A percentile compares a stretch with the other conserved stretches of the same genome.
These are phyloP conservation scores for Ascochyta viciae-villosae DNA, from an alignment of 2,329 filamentous ascomycete genomes.

Conservation along the genomic window DNA sequence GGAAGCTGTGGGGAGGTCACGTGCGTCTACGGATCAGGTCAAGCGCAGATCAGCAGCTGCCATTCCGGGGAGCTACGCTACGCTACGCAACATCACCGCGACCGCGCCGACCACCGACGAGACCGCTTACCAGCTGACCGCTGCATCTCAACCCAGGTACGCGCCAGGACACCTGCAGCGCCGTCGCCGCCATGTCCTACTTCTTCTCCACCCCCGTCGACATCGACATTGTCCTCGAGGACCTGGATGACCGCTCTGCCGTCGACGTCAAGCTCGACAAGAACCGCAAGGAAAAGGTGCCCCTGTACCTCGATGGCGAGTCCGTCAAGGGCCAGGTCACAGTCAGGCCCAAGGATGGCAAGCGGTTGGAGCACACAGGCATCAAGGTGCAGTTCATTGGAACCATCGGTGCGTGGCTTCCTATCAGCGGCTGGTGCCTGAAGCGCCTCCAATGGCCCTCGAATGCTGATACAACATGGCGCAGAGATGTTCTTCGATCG, in stretches of 20 bases:
- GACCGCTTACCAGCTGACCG: slow-evolving; percentile 13
- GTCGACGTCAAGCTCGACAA: slow-evolving; percentile 99
- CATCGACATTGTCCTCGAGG: slow-evolving; percentile 97
- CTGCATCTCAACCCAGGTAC: slow-evolving; percentile 22
- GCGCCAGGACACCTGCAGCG: slow-evolving; percentile 14
- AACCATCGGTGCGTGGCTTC: slow-evolving; percentile 76
- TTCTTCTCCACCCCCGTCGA: slow-evolving; percentile 95
- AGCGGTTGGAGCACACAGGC: slow-evolving; percentile 95
- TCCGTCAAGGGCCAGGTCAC: slow-evolving; percentile 97
- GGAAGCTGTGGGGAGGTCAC: slow-evolving; percentile 10
- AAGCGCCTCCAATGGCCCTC: neutral
- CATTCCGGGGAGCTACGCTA: slow-evolving; percentile 19
- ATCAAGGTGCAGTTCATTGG: slow-evolving; percentile 99
- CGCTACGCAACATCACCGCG: slow-evolving; percentile 18
- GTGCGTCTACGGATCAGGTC: slow-evolving; percentile 19
- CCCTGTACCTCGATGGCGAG: slow-evolving; percentile 97
- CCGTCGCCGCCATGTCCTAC: slow-evolving; percentile 75
- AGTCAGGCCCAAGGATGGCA: slow-evolving; percentile 95
- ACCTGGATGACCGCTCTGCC: slow-evolving; percentile 90
- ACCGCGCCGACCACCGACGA: slow-evolving; percentile 20
- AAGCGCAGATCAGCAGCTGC: slow-evolving; percentile 25
- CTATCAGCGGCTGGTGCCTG: slow-evolving; percentile 4
- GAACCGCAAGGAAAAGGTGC: slow-evolving; percentile 94
- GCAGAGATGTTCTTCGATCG: slow-evolving; percentile 99
- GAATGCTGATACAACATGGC: slow-evolving; percentile 20